These are phyloP conservation scores for Balansia obtecta DNA, from an alignment of 2,329 filamentous ascomycete genomes.

Conservation along the genomic window DNA sequence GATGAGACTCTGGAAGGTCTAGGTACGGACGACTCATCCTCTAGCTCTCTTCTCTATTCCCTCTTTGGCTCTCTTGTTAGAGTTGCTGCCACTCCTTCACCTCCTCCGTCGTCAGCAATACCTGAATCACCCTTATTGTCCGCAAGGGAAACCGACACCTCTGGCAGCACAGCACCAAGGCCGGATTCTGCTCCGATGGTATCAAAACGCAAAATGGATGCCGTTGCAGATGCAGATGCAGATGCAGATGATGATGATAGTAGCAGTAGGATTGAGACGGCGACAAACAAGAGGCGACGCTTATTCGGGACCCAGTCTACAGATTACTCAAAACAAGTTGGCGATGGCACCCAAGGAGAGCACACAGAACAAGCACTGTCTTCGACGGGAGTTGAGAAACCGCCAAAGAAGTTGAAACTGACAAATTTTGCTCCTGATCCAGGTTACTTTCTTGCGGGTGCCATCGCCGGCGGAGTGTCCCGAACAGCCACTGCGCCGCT, in stretches of 20 bases:
- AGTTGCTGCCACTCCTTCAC: slow-evolving; percentile 40
- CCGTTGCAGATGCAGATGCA: background rate
- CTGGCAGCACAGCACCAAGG: background rate
- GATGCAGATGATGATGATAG: slow-evolving; percentile 7
- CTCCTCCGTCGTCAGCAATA: slow-evolving; percentile 19
- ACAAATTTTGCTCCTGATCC: slow-evolving; percentile 64
- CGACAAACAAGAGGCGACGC: slow-evolving; percentile 14
- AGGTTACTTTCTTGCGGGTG: slow-evolving; percentile 98
- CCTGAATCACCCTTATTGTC: background rate
- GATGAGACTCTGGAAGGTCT: slow-evolving; percentile 84
- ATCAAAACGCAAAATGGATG: slow-evolving; percentile 8
- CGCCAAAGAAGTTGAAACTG: slow-evolving; percentile 37
- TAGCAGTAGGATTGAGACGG: slow-evolving; percentile 12
- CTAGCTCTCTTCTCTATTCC: slow-evolving; percentile 48
- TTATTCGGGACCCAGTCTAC: slow-evolving; percentile 11
- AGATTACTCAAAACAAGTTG: slow-evolving; percentile 14
- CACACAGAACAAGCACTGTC: slow-evolving; percentile 16
- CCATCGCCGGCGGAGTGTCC: slow-evolving; percentile 85
- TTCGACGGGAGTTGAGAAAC: slow-evolving; percentile 23
- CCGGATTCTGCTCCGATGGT: slow-evolving; percentile 2
- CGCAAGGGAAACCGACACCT: background rate
- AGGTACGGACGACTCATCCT: slow-evolving; percentile 61
- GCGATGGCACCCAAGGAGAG: slow-evolving; percentile 22
- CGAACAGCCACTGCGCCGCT: slow-evolving; percentile 91
- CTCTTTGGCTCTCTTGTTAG: slow-evolving; percentile 66